These are phyloP conservation scores for Mimosa pudica DNA, from an alignment of 306 rosid species.

Conservation along the genomic window DNA sequence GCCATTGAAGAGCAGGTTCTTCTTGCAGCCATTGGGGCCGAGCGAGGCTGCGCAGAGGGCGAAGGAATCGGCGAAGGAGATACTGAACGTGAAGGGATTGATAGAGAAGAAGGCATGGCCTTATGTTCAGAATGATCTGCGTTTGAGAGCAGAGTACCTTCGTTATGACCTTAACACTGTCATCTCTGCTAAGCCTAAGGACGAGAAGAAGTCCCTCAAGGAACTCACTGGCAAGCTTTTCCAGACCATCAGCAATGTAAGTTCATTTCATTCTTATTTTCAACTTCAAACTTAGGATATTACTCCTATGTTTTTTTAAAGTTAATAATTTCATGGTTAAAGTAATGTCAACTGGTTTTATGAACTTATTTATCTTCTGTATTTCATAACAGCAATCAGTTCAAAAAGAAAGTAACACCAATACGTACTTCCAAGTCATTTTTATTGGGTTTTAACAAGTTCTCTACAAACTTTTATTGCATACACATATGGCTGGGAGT, in stretches of 20 bases:
- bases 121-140: constrained; percentile 82
- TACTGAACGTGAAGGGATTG: constrained; percentile 65
- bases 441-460: background rate
- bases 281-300: too few relatives aligned
- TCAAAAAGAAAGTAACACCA: too few relatives aligned
- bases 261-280: constrained; percentile 17
- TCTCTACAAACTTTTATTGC: too few relatives aligned
- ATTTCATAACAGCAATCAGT: background rate
- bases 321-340: background rate
- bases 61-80: constrained; percentile 91
- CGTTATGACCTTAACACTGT: constrained; percentile 86
- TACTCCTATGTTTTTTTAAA: too few relatives aligned
- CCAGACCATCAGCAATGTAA: constrained; percentile 72
- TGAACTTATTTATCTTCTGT: too few relatives aligned
- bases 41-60: constrained; percentile 72
- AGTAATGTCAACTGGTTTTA: background rate
- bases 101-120: constrained; percentile 99
- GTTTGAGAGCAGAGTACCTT: constrained; percentile 71
- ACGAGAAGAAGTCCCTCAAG: constrained; percentile 74
- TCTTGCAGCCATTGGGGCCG: constrained; percentile 72
- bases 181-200: constrained; percentile 74
- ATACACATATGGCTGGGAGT: too few relatives aligned
- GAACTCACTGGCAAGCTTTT: constrained; percentile 85
- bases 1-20: constrained; percentile 84
- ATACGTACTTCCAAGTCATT: background rate